Evolutionary conservation across 495 filamentous ascomycete species (phyloP), one percentile per base, ranked within the genome.

Genomic region (Daldinia caldariorum): DNA sequence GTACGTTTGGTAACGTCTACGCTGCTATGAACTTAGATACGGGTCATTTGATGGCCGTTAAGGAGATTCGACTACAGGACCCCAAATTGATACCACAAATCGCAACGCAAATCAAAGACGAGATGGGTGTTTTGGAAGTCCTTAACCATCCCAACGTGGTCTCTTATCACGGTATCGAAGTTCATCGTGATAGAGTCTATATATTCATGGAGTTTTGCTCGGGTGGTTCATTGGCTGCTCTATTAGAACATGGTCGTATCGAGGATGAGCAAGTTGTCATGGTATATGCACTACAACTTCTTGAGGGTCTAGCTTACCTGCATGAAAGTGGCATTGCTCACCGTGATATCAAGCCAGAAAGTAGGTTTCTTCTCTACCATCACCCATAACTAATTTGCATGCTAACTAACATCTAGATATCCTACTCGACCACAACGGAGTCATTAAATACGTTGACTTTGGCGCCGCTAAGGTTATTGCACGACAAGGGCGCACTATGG

Each of bases 161-260:
- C 6, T 93, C 92, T 6, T 99, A 99, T 79, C 94, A 94, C 74
- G 95, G 95, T 54, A 97, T 99, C 74, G 95, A 99, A 77, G 95
- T 97, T 3, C 95, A 98, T 78, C 88, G 95, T 41, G 95, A 99
- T 83, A 97, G 97, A 74, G 96, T 98, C 6, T 99, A 98, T 80
- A 96, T 99, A 70, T 99, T 99, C 80, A 99, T 99, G 95, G 95
- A 99, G 79, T 97, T 96, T 78, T 99, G 95, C 74, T 94, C 92
- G 3, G 94, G 96, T 34, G 95, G 95, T 16, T 97, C 94, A 5
- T 82, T 99, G n/a, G 94, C 95, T 47, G 89, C 85, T 22, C 82
- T 98, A 63, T 83, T 99, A 16, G 95, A 99, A 79, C 94, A 99
- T 74, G 95, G 95, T 9, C 90, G 96, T 22, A 97, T 99, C 66